Percentiles rank a stretch among this genome's conserved stretches.
Evolutionary conservation across 768 basidiomycete genomes (phyloP).

Genomic region (Rhodotorula babjevae): DNA sequence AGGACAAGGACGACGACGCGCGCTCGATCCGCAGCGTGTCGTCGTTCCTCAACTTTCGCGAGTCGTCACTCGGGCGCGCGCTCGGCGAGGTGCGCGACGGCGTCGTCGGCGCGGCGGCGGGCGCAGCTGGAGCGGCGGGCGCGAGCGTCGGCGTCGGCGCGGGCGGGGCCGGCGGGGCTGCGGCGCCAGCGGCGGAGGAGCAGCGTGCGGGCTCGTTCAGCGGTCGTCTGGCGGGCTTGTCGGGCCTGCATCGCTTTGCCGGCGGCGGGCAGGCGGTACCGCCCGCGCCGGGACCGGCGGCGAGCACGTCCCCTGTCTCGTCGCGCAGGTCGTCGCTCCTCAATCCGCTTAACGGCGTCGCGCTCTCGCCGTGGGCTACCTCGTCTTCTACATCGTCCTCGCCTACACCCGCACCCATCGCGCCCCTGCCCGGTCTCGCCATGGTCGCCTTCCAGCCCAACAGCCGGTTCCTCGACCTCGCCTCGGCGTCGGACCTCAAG

Average conservation of each 20-base stretch:
- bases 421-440: neutral
- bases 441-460: slow-evolving; percentile 58
- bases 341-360: slow-evolving; percentile 44
- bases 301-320: slow-evolving; percentile 19
- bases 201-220: slow-evolving; percentile 62
- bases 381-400: slow-evolving; percentile 35
- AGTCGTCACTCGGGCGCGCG: slow-evolving; percentile 7
- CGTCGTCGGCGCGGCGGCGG: slow-evolving; percentile 1
- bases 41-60: slow-evolving; percentile 22
- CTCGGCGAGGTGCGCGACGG: slow-evolving; percentile 19
- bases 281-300: neutral
- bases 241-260: slow-evolving; percentile 51
- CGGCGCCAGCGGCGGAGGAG: slow-evolving; percentile 43
- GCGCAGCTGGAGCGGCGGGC: neutral
- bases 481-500: slow-evolving; percentile 64
- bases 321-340: slow-evolving; percentile 7
- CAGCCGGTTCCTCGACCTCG: slow-evolving; percentile 65
- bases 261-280: slow-evolving; percentile 3
- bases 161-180: neutral
- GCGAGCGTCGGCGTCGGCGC: neutral
- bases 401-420: neutral
- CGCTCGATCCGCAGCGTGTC: slow-evolving; percentile 71
- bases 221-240: slow-evolving; percentile 67
- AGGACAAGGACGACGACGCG: slow-evolving; percentile 55
- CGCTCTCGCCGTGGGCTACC: neutral